A percentile compares a stretch with the other conserved stretches of the same genome.
Conservation (phyloP, 1,139 yeast species). For the Ogataea hybrid region DNA sequence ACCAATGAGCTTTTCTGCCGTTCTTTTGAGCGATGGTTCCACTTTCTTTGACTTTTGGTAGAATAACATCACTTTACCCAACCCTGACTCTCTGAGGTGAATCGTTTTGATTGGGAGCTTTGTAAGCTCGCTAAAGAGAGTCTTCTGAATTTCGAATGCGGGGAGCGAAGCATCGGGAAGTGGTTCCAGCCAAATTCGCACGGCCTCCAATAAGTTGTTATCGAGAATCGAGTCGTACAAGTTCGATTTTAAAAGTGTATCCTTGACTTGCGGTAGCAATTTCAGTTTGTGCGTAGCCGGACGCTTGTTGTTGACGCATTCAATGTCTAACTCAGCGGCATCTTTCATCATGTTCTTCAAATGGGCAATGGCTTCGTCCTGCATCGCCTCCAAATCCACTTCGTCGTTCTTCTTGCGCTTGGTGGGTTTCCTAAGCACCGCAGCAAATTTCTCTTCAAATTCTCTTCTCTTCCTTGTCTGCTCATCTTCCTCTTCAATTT, state of each 20-base stretch:
- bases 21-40: conserved; percentile 78
- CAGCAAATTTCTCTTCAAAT: conserved; percentile 76
- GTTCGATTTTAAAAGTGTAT: conserved; percentile 75
- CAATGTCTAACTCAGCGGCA: conserved; percentile 91
- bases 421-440: conserved; percentile 63
- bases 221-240: conserved; percentile 91
- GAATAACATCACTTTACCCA: conserved; percentile 92
- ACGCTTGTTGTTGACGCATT: conserved; percentile 67
- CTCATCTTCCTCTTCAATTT: conserved; percentile 40
- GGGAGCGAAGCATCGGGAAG: conserved; percentile 97
- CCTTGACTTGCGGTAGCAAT: conserved; percentile 75
- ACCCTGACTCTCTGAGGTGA: conserved; percentile 90
- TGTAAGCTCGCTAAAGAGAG: conserved; percentile 69
- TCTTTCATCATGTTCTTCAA: conserved; percentile 88
- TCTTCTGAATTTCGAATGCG: conserved; percentile 92
- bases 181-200: conserved; percentile 97
- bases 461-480: conserved; percentile 65
- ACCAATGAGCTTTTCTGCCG: conserved; percentile 88
- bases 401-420: conserved; percentile 67
- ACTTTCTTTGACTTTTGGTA: conserved; percentile 91
- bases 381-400: conserved; percentile 91
- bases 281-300: conserved; percentile 88
- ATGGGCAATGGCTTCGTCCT: conserved; percentile 82
- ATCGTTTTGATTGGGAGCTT: conserved; percentile 91
- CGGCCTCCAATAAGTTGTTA: conserved; percentile 89